Evolutionary conservation across 2,329 filamentous ascomycete genomes (phyloP), one percentile per base, ranked within the genome.

Genomic region (Cercospora sojina): DNA sequence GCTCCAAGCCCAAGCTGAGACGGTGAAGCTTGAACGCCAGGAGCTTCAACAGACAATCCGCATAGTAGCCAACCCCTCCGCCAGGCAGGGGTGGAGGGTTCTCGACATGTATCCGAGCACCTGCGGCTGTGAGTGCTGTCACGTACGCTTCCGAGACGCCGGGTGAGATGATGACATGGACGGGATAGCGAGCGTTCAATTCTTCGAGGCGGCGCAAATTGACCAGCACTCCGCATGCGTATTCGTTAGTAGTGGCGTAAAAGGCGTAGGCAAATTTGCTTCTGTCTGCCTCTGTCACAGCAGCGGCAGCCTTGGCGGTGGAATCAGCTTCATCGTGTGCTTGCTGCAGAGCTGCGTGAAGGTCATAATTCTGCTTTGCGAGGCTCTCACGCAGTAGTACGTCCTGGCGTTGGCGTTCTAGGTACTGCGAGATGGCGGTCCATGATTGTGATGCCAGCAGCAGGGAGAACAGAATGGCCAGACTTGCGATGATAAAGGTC

Each of bases 211-310:
- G 71, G 25, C 72, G 62, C 25, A 76, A 74, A 67, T 75, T 76
- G 59, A 76, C 70, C 5, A 76, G 63, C 13, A 71, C 73, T 10
- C 73, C 72, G 61, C 74, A 76, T 13, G 74, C 74, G 56, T 76
- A 75, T 20, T 62, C 25, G 56, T 74, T 69, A 18, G 66, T 53
- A 7, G 74, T 75, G 31, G 74, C 74, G 63, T 75, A 75, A 66
- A 76, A 76, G 27, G 73, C 70, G 59, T 75, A 76, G 8, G 72
- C 71, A 55, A 72, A 75, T 7, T 29, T 29, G 51, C 32, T 64
- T 6, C 27, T 38, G 20, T 58, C 13, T 12, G 41, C 13, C 16
- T 58, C 51, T n/a, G n/a, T 18, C 25, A 29, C 18, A 18, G 18
- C 12, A 7, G 60, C 20, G 29, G 38, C 59, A 13, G 43, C 25